Conservation (phyloP, 202 grass and related monocot species). For the Panicum virgatum region DNA sequence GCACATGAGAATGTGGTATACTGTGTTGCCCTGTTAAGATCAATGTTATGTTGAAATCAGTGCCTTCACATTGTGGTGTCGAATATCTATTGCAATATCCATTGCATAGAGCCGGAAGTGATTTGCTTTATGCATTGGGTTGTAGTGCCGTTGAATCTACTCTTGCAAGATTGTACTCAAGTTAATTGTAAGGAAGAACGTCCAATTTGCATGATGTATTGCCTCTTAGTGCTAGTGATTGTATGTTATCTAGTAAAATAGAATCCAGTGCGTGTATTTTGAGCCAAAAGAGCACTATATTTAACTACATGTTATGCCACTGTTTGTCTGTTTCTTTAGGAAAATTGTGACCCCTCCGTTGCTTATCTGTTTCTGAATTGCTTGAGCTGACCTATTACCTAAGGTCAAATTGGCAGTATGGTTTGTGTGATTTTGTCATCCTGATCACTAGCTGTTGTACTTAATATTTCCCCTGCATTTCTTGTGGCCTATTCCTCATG, state of each 20-base stretch:
- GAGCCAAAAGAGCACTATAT: background rate
- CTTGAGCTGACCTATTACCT: background rate
- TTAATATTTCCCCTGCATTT: conserved; percentile 15
- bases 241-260: background rate
- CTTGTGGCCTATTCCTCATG: background rate
- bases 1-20: background rate
- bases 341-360: background rate
- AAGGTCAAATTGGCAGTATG: background rate
- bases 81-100: background rate
- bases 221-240: background rate
- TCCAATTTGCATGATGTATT: background rate
- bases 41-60: background rate
- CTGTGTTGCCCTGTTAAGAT: background rate
- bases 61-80: background rate
- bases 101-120: background rate
- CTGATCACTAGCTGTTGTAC: background rate
- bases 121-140: conserved; percentile 6
- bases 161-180: background rate
- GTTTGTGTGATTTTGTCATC: background rate
- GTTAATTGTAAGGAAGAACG: background rate
- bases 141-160: background rate
- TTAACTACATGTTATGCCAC: background rate
- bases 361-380: background rate
- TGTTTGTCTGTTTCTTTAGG: background rate
- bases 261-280: background rate